Evolutionary conservation across 148 eudicot species (phyloP), one percentile per base, ranked within the genome.

Genomic region (Selenicereus undatus): DNA sequence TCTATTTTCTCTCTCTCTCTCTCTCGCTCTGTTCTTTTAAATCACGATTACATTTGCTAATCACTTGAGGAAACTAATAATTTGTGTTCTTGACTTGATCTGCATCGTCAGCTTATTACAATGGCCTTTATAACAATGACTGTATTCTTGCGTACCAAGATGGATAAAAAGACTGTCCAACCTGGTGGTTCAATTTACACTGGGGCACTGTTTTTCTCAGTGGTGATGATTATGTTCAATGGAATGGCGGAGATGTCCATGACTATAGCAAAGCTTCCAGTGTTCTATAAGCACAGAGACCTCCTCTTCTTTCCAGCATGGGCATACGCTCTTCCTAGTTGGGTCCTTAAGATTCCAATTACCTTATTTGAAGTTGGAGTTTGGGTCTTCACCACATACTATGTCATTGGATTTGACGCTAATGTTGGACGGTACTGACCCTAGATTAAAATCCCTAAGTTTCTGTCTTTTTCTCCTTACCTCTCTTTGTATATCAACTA

Each of bases 361-460:
- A 76, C 93, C 78, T 76, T 89, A 43, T 51, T 91, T 27, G 97
- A 92, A 85, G 88, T 84, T 68, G 87, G 80, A 4, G 71, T 84
- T 45, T 89, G 86, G 89, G 84, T 87, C 0, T 74, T 76, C 75
- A 71, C 86, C 58, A 88, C 93, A 29, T 94, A 94, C 85, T 94
- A 91, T 85, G 89, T 79, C 69, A 90, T 86, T n/a, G 98, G 98
- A 80, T 92, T 74, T 83, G 98, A 94, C 82, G 89, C 96, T 32
- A 86, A 90, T 81, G 85, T 87, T 75, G 88, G 81, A 81, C 92
- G 98, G 94, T 89, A 88, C 13, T 39, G 43, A 35, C 75, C 48
- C 48, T 42, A n/a, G 9, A 39, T 22, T 56, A 24, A 73, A 26
- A 11, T n/a, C 20, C 20, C 9, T 10, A 45, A 39, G 12, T 74